Base-by-base conservation (phyloP, 345 rosid species). In the Linum trigynum region DNA sequence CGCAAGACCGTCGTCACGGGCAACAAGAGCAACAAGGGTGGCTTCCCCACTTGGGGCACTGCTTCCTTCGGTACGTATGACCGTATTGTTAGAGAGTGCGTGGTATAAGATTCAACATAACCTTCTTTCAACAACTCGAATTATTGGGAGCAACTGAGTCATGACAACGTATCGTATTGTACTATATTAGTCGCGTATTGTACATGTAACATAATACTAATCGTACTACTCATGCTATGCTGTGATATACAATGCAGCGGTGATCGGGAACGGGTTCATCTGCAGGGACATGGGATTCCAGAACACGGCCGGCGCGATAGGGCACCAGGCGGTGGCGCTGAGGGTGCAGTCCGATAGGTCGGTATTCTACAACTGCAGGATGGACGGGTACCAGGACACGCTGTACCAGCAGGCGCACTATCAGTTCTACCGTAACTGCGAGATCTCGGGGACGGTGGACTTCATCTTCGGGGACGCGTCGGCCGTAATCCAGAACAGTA, bases 401-500 rank as follows among this genome's bases (percentile, higher is more conserved):
- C 84, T 90, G 59, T 86, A 88, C 79, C 65, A 53, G 14, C 90
- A 86, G 68, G 77, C 86, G 56, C 82, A 86, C 67, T 71, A 89
- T 6, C 97, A 90, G 64, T 87, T 78, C 84, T 90, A 79, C 79
- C 83, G 87, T 9, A 84, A 84, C 65, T 90, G 97, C 68, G 75
- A 79, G 70, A 74, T 90, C 66, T 58, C 81, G 2, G 92, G 89
- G n/a, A 88, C 97, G 63, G 76, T 88, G 3, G 92, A 86, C 66
- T 62, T 69, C 67, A 37, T 69, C 62, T 69, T 69, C 61, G 72
- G 72, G 0, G 62, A 69, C 35, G 55, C 66, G 9, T 14, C 66
- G 0, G 38, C 72, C 43, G n/a, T 69, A 37, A 16, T 69, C 62
- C 70, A 71, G 56, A 66, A 66, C 57, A 23, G 58, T 39, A 35